Evolutionary conservation across 176 grass and related monocot species (phyloP), one percentile per base, ranked within the genome.

Genomic region (Elaeis guineensis): DNA sequence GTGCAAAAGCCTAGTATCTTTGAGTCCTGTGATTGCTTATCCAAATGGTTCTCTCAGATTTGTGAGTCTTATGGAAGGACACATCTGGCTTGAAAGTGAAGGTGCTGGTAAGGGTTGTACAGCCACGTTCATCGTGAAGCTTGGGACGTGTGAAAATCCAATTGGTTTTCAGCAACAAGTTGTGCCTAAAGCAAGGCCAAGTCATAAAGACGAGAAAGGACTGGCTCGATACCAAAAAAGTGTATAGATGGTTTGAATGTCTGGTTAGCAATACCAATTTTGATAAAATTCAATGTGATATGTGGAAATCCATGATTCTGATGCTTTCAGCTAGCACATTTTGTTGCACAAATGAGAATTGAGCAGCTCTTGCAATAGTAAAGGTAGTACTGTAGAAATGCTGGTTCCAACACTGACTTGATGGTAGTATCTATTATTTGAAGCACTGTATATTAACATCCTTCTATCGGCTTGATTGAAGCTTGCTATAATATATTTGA

Each of bases 41-140:
- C 35, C 35, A 44, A 44, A 44, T 44, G 35, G 11, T 44, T 44
- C 35, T 12, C 35, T 44, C 70, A 98, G 93, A 72, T 98, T 98
- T 75, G 74, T 83, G 35, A 83, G 48, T 76, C 77, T 98, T 29
- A 98, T 98, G 93, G 88, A 86, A 81, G 93, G 93, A 60, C 76
- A 89, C 63, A 92, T 98, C 59, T 98, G 93, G 93, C 23, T 98
- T 6, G 93, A 98, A 23, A 98, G 93, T 19, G 87, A 98, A 83
- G 93, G 93, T 50, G 60, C 73, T 0, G 87, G 93, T 69, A 98
- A 86, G 69, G 93, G 93, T 57, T 98, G 93, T 64, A 92, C 76
- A 0, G 93, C 82, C 0, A 83, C 70, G 6, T 98, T 98, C 15
- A 54, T 92, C 26, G 30, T 98, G 52, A 89, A 85, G 78, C 84